phyloP scores from a whole-genome alignment of 192 early-diverging fungal species.

The Lobosporangium transversale region DNA sequence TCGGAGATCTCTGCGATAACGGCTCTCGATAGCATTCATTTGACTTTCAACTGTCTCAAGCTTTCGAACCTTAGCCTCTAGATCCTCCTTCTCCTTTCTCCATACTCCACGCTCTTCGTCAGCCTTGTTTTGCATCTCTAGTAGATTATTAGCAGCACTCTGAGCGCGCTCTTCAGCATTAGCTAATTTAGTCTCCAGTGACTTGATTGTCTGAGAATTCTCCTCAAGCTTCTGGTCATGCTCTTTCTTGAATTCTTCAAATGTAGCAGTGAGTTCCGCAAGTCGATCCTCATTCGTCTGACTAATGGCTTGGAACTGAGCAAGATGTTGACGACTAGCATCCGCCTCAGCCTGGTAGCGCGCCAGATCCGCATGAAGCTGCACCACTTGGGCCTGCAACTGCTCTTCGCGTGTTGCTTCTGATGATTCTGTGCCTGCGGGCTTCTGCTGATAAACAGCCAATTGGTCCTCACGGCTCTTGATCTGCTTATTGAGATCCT shows the following conservation, averaged over 20 bases:
- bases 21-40: slow-evolving; percentile 50
- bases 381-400: slow-evolving; percentile 50
- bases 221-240: slow-evolving; percentile 53
- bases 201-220: slow-evolving; percentile 30
- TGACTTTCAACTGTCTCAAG: slow-evolving; percentile 38
- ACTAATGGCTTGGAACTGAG: slow-evolving; percentile 67
- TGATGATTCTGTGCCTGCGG: slow-evolving; percentile 21
- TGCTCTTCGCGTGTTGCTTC: slow-evolving; percentile 42
- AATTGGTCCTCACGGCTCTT: slow-evolving; percentile 59
- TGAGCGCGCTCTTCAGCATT: slow-evolving; percentile 40
- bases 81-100: slow-evolving; percentile 42
- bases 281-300: slow-evolving; percentile 71
- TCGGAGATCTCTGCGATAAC: slow-evolving; percentile 61
- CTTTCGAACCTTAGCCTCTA: slow-evolving; percentile 40
- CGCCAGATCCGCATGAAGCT: slow-evolving; percentile 60
- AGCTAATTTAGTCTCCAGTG: slow-evolving; percentile 45
- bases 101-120: slow-evolving; percentile 54
- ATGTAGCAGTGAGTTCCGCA: slow-evolving; percentile 68
- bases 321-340: slow-evolving; percentile 57
- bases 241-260: slow-evolving; percentile 73
- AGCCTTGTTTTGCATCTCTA: slow-evolving; percentile 58
- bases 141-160: slow-evolving; percentile 30
- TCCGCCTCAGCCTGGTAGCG: slow-evolving; percentile 66
- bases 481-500: slow-evolving; percentile 56
- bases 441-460: slow-evolving; percentile 52